These are phyloP conservation scores for Aspergillus brunneoviolaceus DNA, from an alignment of 2,329 filamentous ascomycete genomes.

Conservation along the genomic window DNA sequence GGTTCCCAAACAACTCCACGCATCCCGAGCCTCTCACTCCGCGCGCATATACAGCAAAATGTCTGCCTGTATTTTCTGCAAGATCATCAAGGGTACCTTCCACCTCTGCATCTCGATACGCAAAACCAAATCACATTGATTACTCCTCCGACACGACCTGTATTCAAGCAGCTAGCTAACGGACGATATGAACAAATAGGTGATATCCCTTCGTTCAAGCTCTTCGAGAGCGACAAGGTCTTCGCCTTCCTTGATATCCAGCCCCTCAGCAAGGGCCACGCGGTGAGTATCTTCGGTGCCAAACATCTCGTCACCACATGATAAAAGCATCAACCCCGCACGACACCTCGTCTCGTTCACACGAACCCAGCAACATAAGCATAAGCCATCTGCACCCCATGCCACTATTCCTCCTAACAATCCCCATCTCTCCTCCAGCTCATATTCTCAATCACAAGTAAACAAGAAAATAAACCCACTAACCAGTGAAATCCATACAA, in stretches of 20 bases:
- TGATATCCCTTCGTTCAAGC: constrained; percentile 94
- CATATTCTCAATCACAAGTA: not conserved
- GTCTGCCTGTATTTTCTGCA: constrained; percentile 87
- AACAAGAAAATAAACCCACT: constrained; percentile 2
- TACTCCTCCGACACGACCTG: constrained; percentile 3
- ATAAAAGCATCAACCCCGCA: constrained; percentile 19
- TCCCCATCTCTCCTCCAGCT: not conserved
- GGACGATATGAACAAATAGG: constrained; percentile 53
- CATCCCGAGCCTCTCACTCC: not conserved
- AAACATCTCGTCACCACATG: not conserved
- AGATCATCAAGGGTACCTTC: constrained; percentile 84
- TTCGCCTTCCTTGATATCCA: constrained; percentile 96
- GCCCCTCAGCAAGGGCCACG: constrained; percentile 82
- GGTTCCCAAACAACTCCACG: not conserved
- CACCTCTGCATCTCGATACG: not conserved
- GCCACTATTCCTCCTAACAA: not conserved
- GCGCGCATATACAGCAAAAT: constrained; percentile 24
- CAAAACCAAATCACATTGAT: not conserved
- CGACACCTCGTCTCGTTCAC: not conserved
- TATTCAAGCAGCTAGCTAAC: constrained; percentile 5
- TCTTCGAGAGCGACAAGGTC: constrained; percentile 91
- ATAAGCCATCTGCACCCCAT: not conserved
- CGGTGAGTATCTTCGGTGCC: constrained; percentile 57
- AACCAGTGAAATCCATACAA: constrained; percentile 8
- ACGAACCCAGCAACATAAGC: not conserved